Evolutionary conservation across 2,329 filamentous ascomycete genomes (phyloP).

Genomic region (Hymenoscyphus albidus): DNA sequence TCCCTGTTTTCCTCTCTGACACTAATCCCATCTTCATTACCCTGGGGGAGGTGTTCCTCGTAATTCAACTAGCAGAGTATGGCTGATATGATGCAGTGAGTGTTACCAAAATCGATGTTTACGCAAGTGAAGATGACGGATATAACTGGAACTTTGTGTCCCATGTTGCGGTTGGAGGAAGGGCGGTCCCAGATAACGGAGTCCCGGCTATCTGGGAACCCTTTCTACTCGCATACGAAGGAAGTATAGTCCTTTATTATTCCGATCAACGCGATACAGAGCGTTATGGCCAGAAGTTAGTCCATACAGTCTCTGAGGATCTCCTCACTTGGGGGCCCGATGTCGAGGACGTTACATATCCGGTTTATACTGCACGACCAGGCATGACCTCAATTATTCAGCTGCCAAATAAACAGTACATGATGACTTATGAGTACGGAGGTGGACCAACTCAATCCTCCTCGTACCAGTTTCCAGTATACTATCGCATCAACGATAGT

Average conservation of each 20-base stretch:
- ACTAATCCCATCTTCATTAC: too few species aligned
- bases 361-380: constrained; percentile 59
- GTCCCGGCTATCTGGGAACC: constrained; percentile 71
- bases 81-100: constrained; percentile 38
- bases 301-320: constrained; percentile 53
- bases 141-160: constrained; percentile 64
- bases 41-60: too few species aligned
- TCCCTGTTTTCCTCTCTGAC: too few species aligned
- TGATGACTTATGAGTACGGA: constrained; percentile 57
- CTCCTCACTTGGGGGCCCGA: constrained; percentile 55
- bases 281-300: constrained; percentile 62
- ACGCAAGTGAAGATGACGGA: constrained; percentile 58
- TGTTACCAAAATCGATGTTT: constrained; percentile 64
- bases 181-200: constrained; percentile 56
- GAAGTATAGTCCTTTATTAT: constrained; percentile 63
- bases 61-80: too few species aligned
- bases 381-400: constrained; percentile 63
- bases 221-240: constrained; percentile 56
- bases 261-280: constrained; percentile 64
- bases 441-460: constrained; percentile 21
- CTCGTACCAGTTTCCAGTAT: constrained; percentile 31
- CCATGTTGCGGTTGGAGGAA: constrained; percentile 58
- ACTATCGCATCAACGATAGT: constrained; percentile 33
- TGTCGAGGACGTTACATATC: constrained; percentile 60
- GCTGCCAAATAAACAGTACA: constrained; percentile 52